Base-by-base conservation (phyloP, 1,284 basidiomycete genomes). In the Boletellus deceptivus region DNA sequence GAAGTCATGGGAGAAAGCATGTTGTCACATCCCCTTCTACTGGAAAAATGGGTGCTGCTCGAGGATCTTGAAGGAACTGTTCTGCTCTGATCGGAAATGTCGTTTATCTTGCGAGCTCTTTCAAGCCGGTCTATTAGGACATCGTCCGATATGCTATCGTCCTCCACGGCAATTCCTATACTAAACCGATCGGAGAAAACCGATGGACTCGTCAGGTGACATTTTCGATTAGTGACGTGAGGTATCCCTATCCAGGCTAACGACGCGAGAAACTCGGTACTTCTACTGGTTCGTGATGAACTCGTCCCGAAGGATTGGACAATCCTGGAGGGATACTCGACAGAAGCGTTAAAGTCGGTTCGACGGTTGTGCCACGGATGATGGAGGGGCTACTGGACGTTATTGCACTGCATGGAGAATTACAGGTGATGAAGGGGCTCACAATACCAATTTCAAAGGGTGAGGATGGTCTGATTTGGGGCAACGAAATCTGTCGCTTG, bases 81-180 rank as follows among this genome's bases (percentile, higher is more conserved):
- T 33, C 16, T 43, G 7, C 13, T 14, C 18, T 6, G 13, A 3
- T 52, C 49, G 5, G 35, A 43, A 24, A 49, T 35, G 25, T 27
- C 33, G 31, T 49, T 31, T 33, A 48, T 57, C 50, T 48, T 54
- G 46, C 75, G 70, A 48, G 77, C 70, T 17, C 64, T 63, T 57
- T 80, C 77, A 18, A 80, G 69, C 41, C 68, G 68, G 46, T 70
- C 61, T 4, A 80, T 71, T 9, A 80, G 62, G 6, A 69, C 66
- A 52, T 75, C 77, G 56, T 80, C 77, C 2, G 76, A 68, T 46
- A 80, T 68, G 11, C 63, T 73, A 36, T 78, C 75, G 40, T 79
- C 76, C 18, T 72, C 74, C 59, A 79, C 71, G 9, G 75, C 78
- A 57, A 73, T 73, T 1, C 72, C 71, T 44, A 64, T 57, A 44